These are phyloP conservation scores for Kazachstania kunashirensis DNA, from an alignment of 805 yeast genomes.

Conservation along the genomic window DNA sequence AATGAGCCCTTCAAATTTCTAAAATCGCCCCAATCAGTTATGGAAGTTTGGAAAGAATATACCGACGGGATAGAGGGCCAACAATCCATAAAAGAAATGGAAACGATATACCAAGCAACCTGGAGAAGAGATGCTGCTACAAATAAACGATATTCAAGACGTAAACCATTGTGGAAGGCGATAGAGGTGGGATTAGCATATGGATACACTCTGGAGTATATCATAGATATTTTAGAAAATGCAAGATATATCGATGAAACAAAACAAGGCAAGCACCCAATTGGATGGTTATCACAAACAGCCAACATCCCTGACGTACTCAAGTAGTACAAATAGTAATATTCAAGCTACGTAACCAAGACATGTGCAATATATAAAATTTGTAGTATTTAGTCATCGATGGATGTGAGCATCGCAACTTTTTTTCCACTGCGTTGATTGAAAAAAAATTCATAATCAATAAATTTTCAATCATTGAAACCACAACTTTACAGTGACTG, in stretches of 20 bases:
- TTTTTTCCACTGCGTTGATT: too few species aligned
- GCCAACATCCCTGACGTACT: slow-evolving; percentile 29
- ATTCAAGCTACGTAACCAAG: too few species aligned
- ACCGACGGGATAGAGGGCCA: slow-evolving; percentile 42
- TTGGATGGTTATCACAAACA: slow-evolving; percentile 36
- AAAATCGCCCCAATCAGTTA: slow-evolving; percentile 37
- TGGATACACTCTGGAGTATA: slow-evolving; percentile 36
- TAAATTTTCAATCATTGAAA: too few species aligned
- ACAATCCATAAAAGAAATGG: slow-evolving; percentile 43
- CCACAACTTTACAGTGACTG: too few species aligned
- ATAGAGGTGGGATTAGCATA: slow-evolving; percentile 40
- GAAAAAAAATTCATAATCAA: too few species aligned
- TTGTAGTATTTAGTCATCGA: too few species aligned
- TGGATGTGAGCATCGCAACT: too few species aligned
- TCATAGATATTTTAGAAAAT: slow-evolving; percentile 40
- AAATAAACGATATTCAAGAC: slow-evolving; percentile 42
- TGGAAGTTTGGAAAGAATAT: slow-evolving; percentile 50
- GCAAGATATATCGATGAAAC: slow-evolving; percentile 34
- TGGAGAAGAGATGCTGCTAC: slow-evolving; percentile 51
- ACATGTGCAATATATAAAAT: too few species aligned
- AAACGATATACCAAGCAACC: slow-evolving; percentile 39
- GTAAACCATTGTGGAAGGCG: slow-evolving; percentile 46
- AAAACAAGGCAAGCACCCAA: slow-evolving; percentile 35
- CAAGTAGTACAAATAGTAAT: slow-evolving; percentile 5
- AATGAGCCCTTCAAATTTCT: slow-evolving; percentile 28